phyloP scores from a whole-genome alignment of 352 stramenopile genomes.

The Nothophytophthora sp. region DNA sequence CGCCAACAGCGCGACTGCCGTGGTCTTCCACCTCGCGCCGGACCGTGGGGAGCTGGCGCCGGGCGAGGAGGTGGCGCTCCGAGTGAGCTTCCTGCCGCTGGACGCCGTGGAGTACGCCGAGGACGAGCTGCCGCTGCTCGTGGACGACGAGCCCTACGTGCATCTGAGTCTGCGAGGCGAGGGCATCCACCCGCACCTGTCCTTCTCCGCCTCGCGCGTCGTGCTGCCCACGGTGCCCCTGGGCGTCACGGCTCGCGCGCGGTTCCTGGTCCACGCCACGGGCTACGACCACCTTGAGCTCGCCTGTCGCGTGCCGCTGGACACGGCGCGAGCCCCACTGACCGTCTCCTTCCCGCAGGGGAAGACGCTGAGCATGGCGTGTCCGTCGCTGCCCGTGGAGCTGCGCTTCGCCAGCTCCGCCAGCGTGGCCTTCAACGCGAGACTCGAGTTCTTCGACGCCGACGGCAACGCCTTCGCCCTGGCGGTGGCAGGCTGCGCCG shows the following conservation, averaged over 20 bases:
- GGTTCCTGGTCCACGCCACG: constrained; percentile 85
- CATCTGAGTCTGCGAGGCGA: constrained; percentile 74
- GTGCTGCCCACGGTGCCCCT: constrained; percentile 91
- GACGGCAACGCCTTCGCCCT: constrained; percentile 90
- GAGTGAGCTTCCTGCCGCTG: constrained; percentile 86
- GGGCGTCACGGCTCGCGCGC: constrained; percentile 55
- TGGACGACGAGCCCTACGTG: constrained; percentile 82
- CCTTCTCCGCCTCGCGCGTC: constrained; percentile 85
- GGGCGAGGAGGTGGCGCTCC: constrained; percentile 75
- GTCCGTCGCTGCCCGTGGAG: constrained; percentile 79
- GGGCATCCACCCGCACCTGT: constrained; percentile 92
- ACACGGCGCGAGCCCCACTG: constrained; percentile 80
- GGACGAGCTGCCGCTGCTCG: constrained; percentile 69
- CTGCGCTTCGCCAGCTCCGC: constrained; percentile 80
- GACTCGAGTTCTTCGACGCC: constrained; percentile 93
- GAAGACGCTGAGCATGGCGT: constrained; percentile 84
- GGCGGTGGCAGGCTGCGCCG: constrained; percentile 81
- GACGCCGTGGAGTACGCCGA: constrained; percentile 79
- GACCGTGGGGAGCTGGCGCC: constrained; percentile 77
- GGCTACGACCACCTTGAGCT: constrained; percentile 94
- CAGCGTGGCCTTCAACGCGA: constrained; percentile 90
- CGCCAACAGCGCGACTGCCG: constrained; percentile 31
- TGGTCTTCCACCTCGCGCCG: constrained; percentile 85
- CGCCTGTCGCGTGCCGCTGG: constrained; percentile 73
- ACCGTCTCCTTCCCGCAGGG: constrained; percentile 90